Base-by-base conservation (phyloP, 768 basidiomycete species). In the Boletellus ananiceps region DNA sequence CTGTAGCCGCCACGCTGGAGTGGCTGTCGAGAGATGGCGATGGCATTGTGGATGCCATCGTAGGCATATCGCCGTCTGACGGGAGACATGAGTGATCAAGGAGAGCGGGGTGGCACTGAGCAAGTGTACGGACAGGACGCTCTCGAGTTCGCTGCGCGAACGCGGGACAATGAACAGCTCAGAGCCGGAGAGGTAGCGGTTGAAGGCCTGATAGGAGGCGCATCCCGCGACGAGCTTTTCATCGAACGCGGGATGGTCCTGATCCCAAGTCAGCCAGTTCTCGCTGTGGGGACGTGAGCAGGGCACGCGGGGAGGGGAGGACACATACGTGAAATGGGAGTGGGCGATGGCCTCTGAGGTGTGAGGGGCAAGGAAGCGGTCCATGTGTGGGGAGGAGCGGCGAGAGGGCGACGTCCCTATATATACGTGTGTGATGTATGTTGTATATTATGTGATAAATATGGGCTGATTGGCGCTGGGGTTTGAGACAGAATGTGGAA, bases 1-100 rank as follows among this genome's bases (percentile, higher is more conserved):
- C 73, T 73, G 53, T 81, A 81, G 31, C 80, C 79, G 13, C 79
- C 70, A 1, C 78, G 74, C 52, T 81, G 76, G 14, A 88, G 71
- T 15, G 79, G 70, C 16, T 81, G 79, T 39, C 82, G 82, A 58
- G 84, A 82, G 50, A 76, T 77, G 15, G 88, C 73, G 60, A 91
- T 87, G 8, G 80, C 78, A 60, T 90, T 91, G 65, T 91, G 89
- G 47, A 91, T 87, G 11, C 82, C 80, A 54, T 90, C 88, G 58
- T 86, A 82, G 0, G 84, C 79, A 59, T 90, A 90, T 61, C 87
- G 75, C 48, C 82, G 76, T 50, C 88, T 90, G 62, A 27, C 50
- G 46, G 44, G 44, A 47, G 31, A 32, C 34, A 43, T 57, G 8
- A 57, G 56, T 47, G 21, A 15, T 29, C 29, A 11, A 8, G 1